Evolutionary conservation across 73 alveolate genomes (phyloP), one percentile per base, ranked within the genome.

Genomic region (Durusdinium trenchii): DNA sequence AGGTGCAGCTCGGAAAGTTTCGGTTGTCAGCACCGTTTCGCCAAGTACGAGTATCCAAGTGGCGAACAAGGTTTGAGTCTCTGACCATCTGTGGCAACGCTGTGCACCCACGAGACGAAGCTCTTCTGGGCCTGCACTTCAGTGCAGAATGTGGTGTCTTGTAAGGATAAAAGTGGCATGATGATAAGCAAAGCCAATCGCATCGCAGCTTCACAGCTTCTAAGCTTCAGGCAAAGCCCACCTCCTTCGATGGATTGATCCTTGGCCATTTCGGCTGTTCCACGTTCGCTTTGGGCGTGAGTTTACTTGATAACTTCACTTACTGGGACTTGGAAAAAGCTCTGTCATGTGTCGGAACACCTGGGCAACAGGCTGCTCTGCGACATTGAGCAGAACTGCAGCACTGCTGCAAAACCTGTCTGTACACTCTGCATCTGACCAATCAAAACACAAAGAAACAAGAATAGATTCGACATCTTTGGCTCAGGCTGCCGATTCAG

Each of bases 241-340:
- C 67, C 89, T 91, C 98, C 36, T 91, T 91, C 61, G 98, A 91
- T 4, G 98, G 98, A 89, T 91, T 91, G 89, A 91, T 91, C 98
- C 98, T 91, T 32, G 83, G 89, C 40, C 52, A n/a, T 23, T 23
- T 32, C 18, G 30, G 73, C 18, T 60, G 30, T 23, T 23, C 1
- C 73, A 32, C 18, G 73, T 60, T 23, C 73, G 73, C 73, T n/a
- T n/a, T n/a, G 73, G 69, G 69, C 12, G 69, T 57, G 23, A 1
- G 73, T 32, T 23, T 32, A 60, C 30, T 23, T 32, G 30, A 60
- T 23, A 32, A 23, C 73, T 60, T 23, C 73, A 23, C 73, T 60
- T 23, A 60, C 18, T 32, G 30, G 18, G 73, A 60, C 73, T 32
- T 60, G 73, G 73, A 0, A 32, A 60, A 60, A 60, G 73, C 30